Evolutionary conservation across 176 grass and related monocot genomes (phyloP).

Genomic region (Eleusine indica): DNA sequence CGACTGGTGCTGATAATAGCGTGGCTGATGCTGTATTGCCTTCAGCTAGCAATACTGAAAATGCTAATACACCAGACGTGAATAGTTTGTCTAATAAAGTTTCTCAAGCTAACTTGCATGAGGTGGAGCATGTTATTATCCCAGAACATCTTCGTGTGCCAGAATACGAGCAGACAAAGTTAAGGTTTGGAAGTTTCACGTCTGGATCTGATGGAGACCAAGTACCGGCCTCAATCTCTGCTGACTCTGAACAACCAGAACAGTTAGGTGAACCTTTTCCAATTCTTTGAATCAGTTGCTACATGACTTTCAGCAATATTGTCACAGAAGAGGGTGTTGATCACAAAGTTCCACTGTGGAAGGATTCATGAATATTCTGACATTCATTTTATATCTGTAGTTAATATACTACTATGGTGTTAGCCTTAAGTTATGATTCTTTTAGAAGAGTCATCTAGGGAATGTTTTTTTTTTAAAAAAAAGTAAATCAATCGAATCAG

Average conservation of each 20-base stretch:
- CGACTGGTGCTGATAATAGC: slow-evolving; percentile 20
- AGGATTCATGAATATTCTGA: not conserved
- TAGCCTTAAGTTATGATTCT: not conserved
- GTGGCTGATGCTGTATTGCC: slow-evolving; percentile 33
- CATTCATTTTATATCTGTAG: not conserved
- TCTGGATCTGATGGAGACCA: slow-evolving; percentile 49
- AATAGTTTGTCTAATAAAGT: slow-evolving; percentile 54
- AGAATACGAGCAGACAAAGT: slow-evolving; percentile 57
- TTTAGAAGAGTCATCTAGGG: not conserved
- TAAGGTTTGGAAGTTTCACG: slow-evolving; percentile 82
- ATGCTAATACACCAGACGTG: slow-evolving; percentile 33
- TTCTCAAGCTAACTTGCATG: slow-evolving; percentile 53
- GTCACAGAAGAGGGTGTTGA: not conserved
- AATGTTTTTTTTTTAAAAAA: not conserved
- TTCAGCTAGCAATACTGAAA: slow-evolving; percentile 42
- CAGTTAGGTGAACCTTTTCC: slow-evolving; percentile 54
- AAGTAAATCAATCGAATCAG: not conserved
- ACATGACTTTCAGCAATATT: not conserved
- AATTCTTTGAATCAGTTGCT: slow-evolving; percentile 12
- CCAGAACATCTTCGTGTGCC: slow-evolving; percentile 76
- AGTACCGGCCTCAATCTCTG: slow-evolving; percentile 19
- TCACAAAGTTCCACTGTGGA: not conserved
- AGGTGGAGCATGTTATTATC: slow-evolving; percentile 72
- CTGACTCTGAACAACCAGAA: slow-evolving; percentile 52
- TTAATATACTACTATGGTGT: not conserved